Base-by-base conservation (phyloP, 1,284 basidiomycete species). In the Moesziomyces antarcticus region DNA sequence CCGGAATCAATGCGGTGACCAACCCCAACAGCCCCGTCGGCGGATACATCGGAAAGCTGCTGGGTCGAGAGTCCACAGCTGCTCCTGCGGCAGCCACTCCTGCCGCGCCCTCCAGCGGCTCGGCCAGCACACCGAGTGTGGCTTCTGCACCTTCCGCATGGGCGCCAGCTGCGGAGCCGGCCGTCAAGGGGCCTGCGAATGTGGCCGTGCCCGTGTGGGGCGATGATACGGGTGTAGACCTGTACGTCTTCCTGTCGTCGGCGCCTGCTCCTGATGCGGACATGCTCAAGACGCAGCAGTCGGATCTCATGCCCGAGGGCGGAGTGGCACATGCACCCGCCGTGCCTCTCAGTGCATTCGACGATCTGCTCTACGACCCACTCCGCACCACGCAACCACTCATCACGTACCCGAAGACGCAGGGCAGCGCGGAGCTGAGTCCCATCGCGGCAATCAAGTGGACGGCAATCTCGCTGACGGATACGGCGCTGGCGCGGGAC, bases 391-490 rank as follows among this genome's bases (percentile, higher is more conserved):
- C 3, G 1, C 55, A 33, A 20, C 55, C 33, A 6, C 54, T 52
- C 11, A 41, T 65, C 9, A 30, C 14, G 1, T 56, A 51, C 18
- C 35, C 58, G 1, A 13, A 50, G 1, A 22, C 47, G 5, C 8
- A 22, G 14, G 18, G n/a, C 10, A 21, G 22, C 24, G 44, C 10
- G 3, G 50, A 48, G 6, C 25, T 57, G 42, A 45, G 37, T 3
- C 69, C 71, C 2, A 56, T 81, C 27, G 68, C 75, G 9, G 73
- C 70, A 5, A 56, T 76, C 50, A 79, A 77, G 47, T 78, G 68
- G 65, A 30, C 50, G 30, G 35, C 60, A 21, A 44, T 81, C 43
- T 30, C 48, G 0, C 61, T 78, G 24, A 57, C 52, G 42, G 78
- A 81, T 46, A 42, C 42, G 13, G 10, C 44, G 11, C 45, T 78